These are phyloP conservation scores for Annulohypoxylon maeteangense DNA, from an alignment of 495 filamentous ascomycete genomes.

Conservation along the genomic window DNA sequence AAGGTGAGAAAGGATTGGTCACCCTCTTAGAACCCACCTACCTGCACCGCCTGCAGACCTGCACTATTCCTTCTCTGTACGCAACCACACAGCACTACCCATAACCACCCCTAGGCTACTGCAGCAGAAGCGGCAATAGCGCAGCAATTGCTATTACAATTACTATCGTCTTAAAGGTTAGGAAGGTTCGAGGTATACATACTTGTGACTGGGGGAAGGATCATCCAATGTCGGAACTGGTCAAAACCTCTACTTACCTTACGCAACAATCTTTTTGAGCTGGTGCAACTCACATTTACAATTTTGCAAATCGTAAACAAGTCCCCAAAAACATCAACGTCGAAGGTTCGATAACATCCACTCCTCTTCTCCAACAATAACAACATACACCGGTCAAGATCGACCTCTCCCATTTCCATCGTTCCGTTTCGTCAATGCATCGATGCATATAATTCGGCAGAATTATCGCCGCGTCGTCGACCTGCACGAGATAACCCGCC, in stretches of 20 bases:
- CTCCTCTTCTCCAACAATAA: constrained; percentile 15
- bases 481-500: constrained; percentile 31
- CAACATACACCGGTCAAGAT: constrained; percentile 11
- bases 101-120: constrained; percentile 9
- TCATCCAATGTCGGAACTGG: constrained; percentile 32
- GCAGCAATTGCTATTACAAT: constrained; percentile 30
- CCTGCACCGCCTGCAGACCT: constrained; percentile 19
- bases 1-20: constrained; percentile 24
- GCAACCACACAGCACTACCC: constrained; percentile 23
- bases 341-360: constrained; percentile 24
- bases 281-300: constrained; percentile 27
- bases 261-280: constrained; percentile 30
- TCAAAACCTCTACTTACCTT: constrained; percentile 30
- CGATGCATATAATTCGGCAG: constrained; percentile 22
- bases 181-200: constrained; percentile 15
- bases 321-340: constrained; percentile 1
- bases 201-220: constrained; percentile 26
- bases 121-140: constrained; percentile 40
- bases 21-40: constrained; percentile 18
- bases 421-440: constrained; percentile 31
- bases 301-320: constrained; percentile 34
- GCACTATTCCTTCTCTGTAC: constrained; percentile 36
- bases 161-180: constrained; percentile 27
- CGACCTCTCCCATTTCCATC: constrained; percentile 18
- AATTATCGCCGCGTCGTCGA: constrained; percentile 36